Evolutionary conservation across 1,284 basidiomycete genomes (phyloP), one percentile per base, ranked within the genome.

Genomic region (Filobasidium uniguttulatum): DNA sequence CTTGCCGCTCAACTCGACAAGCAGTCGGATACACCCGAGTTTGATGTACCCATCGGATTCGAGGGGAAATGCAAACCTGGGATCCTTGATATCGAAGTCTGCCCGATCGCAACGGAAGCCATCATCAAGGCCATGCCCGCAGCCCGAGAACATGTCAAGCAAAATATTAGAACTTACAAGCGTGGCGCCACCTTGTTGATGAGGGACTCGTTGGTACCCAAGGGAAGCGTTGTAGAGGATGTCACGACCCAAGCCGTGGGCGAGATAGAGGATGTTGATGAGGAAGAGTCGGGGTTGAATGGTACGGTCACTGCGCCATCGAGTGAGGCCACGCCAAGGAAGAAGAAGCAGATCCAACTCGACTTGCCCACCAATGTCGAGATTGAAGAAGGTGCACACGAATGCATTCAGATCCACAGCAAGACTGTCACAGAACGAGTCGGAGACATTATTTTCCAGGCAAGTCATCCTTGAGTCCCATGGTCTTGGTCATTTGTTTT

Each of bases 61-160:
- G 91, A 96, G 59, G 67, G 77, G 40, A 81, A 83, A 33, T 86
- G 86, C 1, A 80, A 76, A 34, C 77, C 80, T 44, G 75, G 77
- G 19, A 82, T 88, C 7, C 71, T 97, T 68, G 93, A 98, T 64
- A 98, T 98, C 56, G 93, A 97, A 80, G 93, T 96, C 69, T 97
- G 93, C 63, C 83, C 87, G 0, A 93, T 98, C 45, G 89, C 88
- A 0, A 90, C 90, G 0, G 72, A 78, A 0, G 76, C 85, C 1
- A 75, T 97, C 50, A 93, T 94, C 61, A 68, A 77, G 38, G 79
- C 80, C 3, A 71, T 89, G 38, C 71, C 70, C 22, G 44, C 31
- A 20, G 0, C 71, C 71, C 2, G 77, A 85, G 47, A 73, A 88
- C 19, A 73, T 78, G 50, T 55, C 43, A 55, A 55, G 36, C 35